Base-by-base conservation (phyloP, 1,284 basidiomycete species). In the Cutaneotrichosporon dermatis region DNA sequence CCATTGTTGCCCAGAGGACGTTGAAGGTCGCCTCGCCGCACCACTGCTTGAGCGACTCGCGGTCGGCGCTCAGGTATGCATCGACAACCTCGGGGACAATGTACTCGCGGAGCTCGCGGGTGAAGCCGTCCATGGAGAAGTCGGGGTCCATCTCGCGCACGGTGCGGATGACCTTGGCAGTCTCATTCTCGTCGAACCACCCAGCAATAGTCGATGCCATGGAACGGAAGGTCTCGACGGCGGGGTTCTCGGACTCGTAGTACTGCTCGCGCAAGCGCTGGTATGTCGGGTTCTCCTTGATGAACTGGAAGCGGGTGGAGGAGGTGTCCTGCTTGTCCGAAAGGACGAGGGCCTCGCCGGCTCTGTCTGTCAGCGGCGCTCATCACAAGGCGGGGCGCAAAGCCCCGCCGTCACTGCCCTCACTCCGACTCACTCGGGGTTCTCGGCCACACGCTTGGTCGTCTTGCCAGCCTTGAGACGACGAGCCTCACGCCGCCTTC, bases 21-120 rank as follows among this genome's bases (percentile, higher is more conserved):
- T 97, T 98, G 78, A 93, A 92, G 2, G 92, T 93, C 90, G 92
- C 96, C 79, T 99, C 96, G 39, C 90, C 86, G 76, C 93, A 97
- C 96, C 96, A 99, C 68, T 85, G 85, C 71, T 85, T 85, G 67
- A 99, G 80, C 6, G 88, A 81, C 71, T 92, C 89, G 69, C 87
- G 84, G 71, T 97, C 94, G 9, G 91, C 93, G 55, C 84, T 87
- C 66, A 98, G 79, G 76, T 96, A 98, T 16, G 93, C 92, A 74
- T 99, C 96, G 7, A 99, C 91, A 6, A 99, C 85, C 75, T 99
- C 96, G 0, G 96, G 96, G 2, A 99, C 85, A 63, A 99, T 95
- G 74, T 98, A 99, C 78, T 99, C 96, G 65, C 95, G 82, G 64
- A 99, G 76, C 73, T 99, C 96, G 59, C 88, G 83, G 71, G 92